These are phyloP conservation scores for Solanum hybrid DNA, from an alignment of 305 asterid species.

Conservation along the genomic window DNA sequence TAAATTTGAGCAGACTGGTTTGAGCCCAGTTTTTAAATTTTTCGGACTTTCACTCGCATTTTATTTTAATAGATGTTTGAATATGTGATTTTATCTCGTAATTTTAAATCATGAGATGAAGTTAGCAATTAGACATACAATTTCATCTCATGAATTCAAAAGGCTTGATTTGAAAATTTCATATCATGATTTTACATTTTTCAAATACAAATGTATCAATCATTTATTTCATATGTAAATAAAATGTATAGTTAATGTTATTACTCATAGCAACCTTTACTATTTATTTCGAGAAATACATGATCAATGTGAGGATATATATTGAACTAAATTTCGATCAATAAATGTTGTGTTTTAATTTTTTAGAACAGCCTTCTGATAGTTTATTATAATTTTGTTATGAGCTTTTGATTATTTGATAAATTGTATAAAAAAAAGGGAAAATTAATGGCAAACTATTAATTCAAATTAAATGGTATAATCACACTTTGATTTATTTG, in stretches of 20 bases:
- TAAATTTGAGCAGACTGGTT: background rate
- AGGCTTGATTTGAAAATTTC: background rate
- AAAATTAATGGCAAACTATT: too few species aligned
- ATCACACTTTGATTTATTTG: too few species aligned
- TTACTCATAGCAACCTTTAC: background rate
- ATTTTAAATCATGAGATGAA: background rate
- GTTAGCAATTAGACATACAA: background rate
- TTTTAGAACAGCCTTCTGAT: background rate
- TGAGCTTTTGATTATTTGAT: background rate
- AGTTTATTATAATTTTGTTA: background rate
- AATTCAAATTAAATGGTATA: too few species aligned
- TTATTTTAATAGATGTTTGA: background rate
- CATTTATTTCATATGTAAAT: background rate
- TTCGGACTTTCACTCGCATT: background rate
- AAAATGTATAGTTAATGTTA: background rate
- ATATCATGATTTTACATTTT: background rate
- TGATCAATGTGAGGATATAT: background rate
- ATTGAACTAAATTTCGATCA: background rate
- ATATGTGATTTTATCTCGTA: background rate
- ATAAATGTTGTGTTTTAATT: background rate
- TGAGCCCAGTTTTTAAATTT: background rate
- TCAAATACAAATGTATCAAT: background rate
- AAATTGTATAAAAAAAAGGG: background rate
- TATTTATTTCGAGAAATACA: background rate
- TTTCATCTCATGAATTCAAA: background rate